Percentiles rank a stretch among this genome's conserved stretches.
phyloP scores from a whole-genome alignment of 1,284 basidiomycete species.

The Golubevia sp. region DNA sequence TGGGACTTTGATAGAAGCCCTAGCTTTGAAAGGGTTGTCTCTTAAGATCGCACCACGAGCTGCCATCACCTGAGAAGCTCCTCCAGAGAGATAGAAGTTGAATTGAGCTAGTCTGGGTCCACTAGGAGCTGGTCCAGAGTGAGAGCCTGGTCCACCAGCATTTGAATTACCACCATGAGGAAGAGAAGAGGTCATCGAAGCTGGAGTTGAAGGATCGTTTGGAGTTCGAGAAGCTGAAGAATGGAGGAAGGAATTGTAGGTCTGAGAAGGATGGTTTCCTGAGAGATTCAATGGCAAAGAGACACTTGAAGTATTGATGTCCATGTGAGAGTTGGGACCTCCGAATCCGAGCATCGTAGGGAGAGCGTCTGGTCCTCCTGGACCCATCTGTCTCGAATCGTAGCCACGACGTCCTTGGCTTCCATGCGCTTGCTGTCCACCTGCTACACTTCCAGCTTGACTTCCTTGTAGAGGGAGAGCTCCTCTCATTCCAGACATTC shows the following conservation, averaged over 20 bases:
- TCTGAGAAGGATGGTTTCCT: neutral
- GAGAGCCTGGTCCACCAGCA: neutral
- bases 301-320: neutral
- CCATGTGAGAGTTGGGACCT: neutral
- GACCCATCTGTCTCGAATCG: neutral
- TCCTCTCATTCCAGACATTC: neutral
- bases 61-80: no score
- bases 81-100: neutral
- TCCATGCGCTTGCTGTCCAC: neutral
- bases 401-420: neutral
- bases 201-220: neutral
- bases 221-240: neutral
- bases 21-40: conserved; percentile 37
- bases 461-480: neutral
- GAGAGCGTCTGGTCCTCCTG: neutral
- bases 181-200: neutral
- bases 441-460: neutral
- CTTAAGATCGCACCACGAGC: no score
- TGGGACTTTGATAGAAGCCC: conserved; percentile 82
- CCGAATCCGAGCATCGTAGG: neutral
- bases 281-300: neutral
- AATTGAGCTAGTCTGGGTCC: neutral
- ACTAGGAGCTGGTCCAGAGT: neutral
- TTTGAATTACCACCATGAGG: neutral
- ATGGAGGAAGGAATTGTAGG: neutral